Evolutionary conservation across 208 protist species (phyloP).

Genomic region (Acanthamoeba lugdunensis): DNA sequence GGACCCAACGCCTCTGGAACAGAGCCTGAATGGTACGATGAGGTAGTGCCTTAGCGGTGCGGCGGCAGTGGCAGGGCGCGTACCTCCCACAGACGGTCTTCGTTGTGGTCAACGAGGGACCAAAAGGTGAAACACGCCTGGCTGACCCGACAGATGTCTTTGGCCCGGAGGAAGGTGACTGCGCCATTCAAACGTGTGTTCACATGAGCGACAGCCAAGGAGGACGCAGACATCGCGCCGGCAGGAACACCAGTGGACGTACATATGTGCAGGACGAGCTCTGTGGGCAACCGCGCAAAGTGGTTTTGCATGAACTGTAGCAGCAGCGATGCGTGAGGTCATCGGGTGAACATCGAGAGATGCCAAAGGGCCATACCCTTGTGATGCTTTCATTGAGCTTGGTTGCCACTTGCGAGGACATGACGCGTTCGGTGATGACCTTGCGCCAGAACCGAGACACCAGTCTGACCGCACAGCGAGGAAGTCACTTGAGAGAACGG

Average conservation of each 20-base stretch:
- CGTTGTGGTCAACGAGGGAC: neutral
- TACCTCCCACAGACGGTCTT: slow-evolving; percentile 19
- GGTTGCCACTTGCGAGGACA: neutral
- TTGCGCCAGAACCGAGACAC: slow-evolving; percentile 32
- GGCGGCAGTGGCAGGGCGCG: neutral
- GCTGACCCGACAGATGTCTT: neutral
- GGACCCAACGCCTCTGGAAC: slow-evolving; percentile 5
- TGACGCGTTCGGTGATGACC: neutral
- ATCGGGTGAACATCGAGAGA: neutral
- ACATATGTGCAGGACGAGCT: slow-evolving; percentile 11
- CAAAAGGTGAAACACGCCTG: neutral
- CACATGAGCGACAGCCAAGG: neutral
- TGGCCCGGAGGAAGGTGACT: neutral
- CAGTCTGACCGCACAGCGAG: neutral
- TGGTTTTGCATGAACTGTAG: slow-evolving; percentile 13
- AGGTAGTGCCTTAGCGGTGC: neutral
- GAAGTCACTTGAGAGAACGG: neutral
- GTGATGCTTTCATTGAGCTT: neutral
- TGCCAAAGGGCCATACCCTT: neutral
- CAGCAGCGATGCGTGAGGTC: neutral
- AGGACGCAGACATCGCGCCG: neutral
- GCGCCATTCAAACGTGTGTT: neutral
- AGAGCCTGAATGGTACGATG: neutral
- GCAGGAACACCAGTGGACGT: neutral
- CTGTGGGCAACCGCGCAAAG: neutral